phyloP scores from a whole-genome alignment of 345 rosid genomes.

The Gossypium herbaceum region DNA sequence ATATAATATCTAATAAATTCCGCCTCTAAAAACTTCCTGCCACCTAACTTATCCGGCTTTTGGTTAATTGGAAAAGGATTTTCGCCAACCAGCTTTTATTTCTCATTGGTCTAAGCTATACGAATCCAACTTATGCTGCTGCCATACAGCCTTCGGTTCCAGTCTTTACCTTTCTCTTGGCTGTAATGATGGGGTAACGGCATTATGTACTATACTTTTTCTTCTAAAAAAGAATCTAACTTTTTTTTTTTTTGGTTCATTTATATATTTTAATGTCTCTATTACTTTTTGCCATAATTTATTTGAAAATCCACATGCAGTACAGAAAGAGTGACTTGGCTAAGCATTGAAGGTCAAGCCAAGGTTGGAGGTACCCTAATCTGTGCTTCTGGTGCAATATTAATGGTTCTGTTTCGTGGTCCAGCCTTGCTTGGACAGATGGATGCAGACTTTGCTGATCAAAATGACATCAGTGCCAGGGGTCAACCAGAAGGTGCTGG shows the following conservation, averaged over 20 bases:
- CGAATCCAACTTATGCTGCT: conserved; percentile 97
- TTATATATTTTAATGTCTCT: conserved; percentile 19
- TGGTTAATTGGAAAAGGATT: conserved; percentile 50
- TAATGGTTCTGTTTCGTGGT: conserved; percentile 85
- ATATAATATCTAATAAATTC: conserved; percentile 10
- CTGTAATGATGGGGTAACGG: conserved; percentile 84
- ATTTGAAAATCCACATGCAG: conserved; percentile 53
- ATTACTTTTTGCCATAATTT: conserved; percentile 18
- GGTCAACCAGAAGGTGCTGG: conserved; percentile 91
- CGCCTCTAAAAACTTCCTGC: conserved; percentile 12
- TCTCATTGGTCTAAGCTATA: conserved; percentile 88
- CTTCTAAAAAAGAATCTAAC: too few species aligned
- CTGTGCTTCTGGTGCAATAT: conserved; percentile 81
- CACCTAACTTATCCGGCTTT: conserved; percentile 8
- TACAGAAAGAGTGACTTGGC: conserved; percentile 83
- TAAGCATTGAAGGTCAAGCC: conserved; percentile 81
- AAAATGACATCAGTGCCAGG: conserved; percentile 64
- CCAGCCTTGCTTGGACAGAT: conserved; percentile 65
- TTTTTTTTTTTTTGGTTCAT: neutral
- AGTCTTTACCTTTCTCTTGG: conserved; percentile 87
- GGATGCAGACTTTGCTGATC: conserved; percentile 45
- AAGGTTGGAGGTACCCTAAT: conserved; percentile 79
- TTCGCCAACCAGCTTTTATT: conserved; percentile 94
- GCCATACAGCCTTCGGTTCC: conserved; percentile 96
- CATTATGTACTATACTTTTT: neutral